Evolutionary conservation across 2,329 filamentous ascomycete species (phyloP).

Genomic region (Penicillium italicum): DNA sequence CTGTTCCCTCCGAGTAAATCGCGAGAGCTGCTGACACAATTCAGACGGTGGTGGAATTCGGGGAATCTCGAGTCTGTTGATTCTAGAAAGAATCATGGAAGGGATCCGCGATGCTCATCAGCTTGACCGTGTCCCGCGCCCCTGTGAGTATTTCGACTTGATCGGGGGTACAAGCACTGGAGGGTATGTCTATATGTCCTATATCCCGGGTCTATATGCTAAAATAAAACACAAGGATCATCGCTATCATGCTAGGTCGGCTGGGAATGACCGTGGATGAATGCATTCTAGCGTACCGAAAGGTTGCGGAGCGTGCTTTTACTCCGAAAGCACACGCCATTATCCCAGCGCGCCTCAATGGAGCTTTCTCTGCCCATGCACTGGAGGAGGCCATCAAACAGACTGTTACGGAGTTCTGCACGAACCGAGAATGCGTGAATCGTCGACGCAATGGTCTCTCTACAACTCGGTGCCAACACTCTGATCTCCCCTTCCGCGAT

Average conservation of each 20-base stretch:
- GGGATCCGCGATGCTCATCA: background rate
- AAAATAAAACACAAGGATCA: background rate
- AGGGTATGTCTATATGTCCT: background rate
- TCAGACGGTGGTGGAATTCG: background rate
- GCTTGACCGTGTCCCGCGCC: background rate
- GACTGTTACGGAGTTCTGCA: background rate
- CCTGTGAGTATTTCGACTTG: background rate
- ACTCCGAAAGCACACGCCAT: background rate
- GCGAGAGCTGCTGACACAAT: background rate
- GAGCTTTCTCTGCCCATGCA: background rate
- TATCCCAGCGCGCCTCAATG: background rate
- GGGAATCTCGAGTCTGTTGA: background rate
- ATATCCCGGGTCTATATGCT: background rate
- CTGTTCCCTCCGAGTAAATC: background rate
- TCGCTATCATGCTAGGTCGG: constrained; percentile 1
- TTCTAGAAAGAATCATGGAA: background rate
- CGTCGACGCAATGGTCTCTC: background rate
- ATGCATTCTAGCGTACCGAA: background rate
- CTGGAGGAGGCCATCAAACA: background rate
- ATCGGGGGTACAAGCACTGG: background rate
- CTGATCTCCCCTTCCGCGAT: background rate
- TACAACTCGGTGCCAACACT: background rate
- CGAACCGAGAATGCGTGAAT: background rate
- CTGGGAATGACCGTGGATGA: constrained; percentile 2
- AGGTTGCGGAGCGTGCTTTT: background rate